Evolutionary conservation across 1,139 yeast genomes (phyloP), one percentile per base, ranked within the genome.

Genomic region (Yamadazyma aaseri): DNA sequence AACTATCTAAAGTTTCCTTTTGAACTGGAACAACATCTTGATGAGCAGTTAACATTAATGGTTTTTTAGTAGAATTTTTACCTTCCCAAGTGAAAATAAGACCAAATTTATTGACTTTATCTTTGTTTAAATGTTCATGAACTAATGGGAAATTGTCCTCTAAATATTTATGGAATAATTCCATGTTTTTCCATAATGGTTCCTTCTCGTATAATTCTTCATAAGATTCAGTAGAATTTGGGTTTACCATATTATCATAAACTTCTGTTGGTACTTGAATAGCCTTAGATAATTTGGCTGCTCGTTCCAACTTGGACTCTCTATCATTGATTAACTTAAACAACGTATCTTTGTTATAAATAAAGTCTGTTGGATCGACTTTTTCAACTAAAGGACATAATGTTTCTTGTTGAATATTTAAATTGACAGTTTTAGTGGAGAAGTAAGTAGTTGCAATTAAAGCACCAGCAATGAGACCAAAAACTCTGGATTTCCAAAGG

Each of bases 201-300:
- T 58, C 63, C 24, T 55, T 26, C 32, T 55, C 37, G 39, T 51
- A 58, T 34, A 61, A 49, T 16, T 57, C 61, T 15, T 56, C 53
- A 28, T 45, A 38, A 8, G 53, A 30, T 8, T 56, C 48, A 5
- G 55, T 47, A 9, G 45, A 32, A 10, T 49, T 49, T 0, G 64
- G 65, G 33, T 55, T 55, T 6, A 51, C 48, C 52, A 62, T 56
- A 7, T 63, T 65, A 51, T 84, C 94, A 41, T 63, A 76, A 12
- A 77, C 70, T 46, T 76, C 79, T 5, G 92, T 81, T 12, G 85
- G 79, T 31, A 81, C 61, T 46, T 67, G 68, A 20, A 85, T 65
- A 1, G 89, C 80, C 9, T 75, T 77, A 6, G 73, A 56, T 27
- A 79, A 58, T 44, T 67, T 71, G 9, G 54, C 46, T 17, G 71